Evolutionary conservation across 2,329 filamentous ascomycete genomes (phyloP), one percentile per base, ranked within the genome.

Genomic region (Biscogniauxia marginata): DNA sequence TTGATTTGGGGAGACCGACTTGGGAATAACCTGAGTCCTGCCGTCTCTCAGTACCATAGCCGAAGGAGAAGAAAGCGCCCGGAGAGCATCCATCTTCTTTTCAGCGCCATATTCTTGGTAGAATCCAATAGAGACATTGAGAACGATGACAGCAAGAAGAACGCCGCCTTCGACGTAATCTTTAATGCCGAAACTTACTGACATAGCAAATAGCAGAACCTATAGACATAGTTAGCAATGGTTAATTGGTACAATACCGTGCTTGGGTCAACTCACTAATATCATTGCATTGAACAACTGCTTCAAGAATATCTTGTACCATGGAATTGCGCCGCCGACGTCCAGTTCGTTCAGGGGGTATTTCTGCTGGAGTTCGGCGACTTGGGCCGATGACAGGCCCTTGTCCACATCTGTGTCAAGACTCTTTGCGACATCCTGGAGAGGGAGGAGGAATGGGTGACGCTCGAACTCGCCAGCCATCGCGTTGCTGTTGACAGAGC

Each of bases 271-370:
- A 75, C 81, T 63, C 73, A 84, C 84, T 65, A 91, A 73, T 55
- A 89, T 88, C 89, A 91, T 91, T 56, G 89, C 88, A 77, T 92
- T 92, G 68, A 86, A 83, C 20, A 91, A 72, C 70, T 92, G 89
- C 65, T 87, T 86, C 56, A 88, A 75, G 48, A 92, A 75, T 45
- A 92, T 90, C 65, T 87, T 92, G 65, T 86, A 78, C 88, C 86
- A 80, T 68, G 82, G 83, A 49, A 92, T 85, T 23, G 83, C 83
- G 23, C 82, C 84, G 19, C 81, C 86, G 19, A 90, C 83, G 46
- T 90, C 84, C 19, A 92, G 78, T 67, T 90, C 86, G 74, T 92
- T 92, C 18, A 73, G 77, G 50, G 87, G 87, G 68, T 87, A 85
- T 57, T 81, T 77, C 20, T 80, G 72, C 54, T 85, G 79, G 21